Percentiles rank a stretch among this genome's conserved stretches.
phyloP scores from a whole-genome alignment of 176 grass and related monocot genomes.

The Lolium rigidum region DNA sequence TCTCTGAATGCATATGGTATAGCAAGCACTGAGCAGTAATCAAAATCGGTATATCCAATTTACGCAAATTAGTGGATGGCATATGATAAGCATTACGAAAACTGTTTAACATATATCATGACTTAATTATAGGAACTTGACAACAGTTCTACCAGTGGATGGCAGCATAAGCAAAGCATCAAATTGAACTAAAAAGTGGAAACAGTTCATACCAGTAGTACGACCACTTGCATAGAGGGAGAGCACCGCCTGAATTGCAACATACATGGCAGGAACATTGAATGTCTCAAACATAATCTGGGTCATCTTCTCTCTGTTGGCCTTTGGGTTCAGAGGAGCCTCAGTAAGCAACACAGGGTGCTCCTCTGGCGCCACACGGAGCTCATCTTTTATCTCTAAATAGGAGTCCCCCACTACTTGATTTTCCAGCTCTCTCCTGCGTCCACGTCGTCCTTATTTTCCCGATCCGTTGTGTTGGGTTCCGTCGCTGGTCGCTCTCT shows the following conservation, averaged over 20 bases:
- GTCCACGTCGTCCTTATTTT: too few relatives aligned
- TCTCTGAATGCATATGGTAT: neutral
- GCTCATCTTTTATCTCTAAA: too few relatives aligned
- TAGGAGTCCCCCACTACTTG: too few relatives aligned
- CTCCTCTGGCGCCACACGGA: constrained; percentile 81
- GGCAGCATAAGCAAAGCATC: constrained; percentile 17
- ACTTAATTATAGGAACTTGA: neutral
- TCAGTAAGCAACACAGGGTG: constrained; percentile 87
- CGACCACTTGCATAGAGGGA: constrained; percentile 88
- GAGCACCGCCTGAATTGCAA: constrained; percentile 83
- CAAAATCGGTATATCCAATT: neutral
- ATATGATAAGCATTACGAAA: neutral
- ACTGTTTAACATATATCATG: neutral
- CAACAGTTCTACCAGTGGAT: neutral
- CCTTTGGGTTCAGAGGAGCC: constrained; percentile 85
- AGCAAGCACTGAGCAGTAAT: neutral
- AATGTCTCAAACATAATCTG: constrained; percentile 91
- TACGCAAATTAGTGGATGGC: neutral
- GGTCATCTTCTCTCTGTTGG: constrained; percentile 94
- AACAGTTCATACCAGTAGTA: constrained; percentile 56
- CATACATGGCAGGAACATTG: constrained; percentile 88
- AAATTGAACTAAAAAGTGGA: constrained; percentile 11
- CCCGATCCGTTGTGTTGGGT: too few relatives aligned
- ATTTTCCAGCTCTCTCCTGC: too few relatives aligned
- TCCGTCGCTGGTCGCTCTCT: too few relatives aligned